phyloP scores from a whole-genome alignment of 139 green algal genomes.

The Zygnema circumcarinatum region DNA sequence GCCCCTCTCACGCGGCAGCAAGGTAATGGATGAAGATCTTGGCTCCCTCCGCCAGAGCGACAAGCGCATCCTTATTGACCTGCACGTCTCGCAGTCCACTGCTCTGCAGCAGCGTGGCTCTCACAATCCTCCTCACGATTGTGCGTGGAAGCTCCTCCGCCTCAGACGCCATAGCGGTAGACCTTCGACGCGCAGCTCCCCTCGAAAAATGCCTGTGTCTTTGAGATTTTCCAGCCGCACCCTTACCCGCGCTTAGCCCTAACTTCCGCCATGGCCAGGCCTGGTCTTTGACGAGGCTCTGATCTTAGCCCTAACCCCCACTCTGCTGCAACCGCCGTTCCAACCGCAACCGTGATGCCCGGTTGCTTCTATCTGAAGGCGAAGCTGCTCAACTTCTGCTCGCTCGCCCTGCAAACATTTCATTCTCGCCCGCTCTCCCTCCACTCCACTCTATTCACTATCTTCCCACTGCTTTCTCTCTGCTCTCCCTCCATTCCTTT shows the following conservation, averaged over 20 bases:
- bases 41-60: conserved; percentile 78
- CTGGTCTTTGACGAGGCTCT: no score
- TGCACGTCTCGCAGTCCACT: conserved; percentile 53
- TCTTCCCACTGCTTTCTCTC: not conserved
- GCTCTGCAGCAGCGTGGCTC: conserved; percentile 71
- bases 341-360: no score
- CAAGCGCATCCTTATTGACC: conserved; percentile 74
- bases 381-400: not conserved
- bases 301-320: no score
- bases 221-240: no score
- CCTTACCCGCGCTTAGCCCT: no score
- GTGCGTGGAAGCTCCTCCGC: conserved; percentile 71
- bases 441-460: not conserved
- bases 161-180: not conserved
- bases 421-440: not conserved
- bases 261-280: no score
- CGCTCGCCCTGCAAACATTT: not conserved
- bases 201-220: no score
- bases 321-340: no score
- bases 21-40: conserved; percentile 92
- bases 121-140: conserved; percentile 82
- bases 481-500: not conserved
- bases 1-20: conserved; percentile 71
- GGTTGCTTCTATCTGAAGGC: no score
- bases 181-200: not conserved